Evolutionary conservation across 441 rosid species (phyloP).

Genomic region (Aleurites moluccanus): DNA sequence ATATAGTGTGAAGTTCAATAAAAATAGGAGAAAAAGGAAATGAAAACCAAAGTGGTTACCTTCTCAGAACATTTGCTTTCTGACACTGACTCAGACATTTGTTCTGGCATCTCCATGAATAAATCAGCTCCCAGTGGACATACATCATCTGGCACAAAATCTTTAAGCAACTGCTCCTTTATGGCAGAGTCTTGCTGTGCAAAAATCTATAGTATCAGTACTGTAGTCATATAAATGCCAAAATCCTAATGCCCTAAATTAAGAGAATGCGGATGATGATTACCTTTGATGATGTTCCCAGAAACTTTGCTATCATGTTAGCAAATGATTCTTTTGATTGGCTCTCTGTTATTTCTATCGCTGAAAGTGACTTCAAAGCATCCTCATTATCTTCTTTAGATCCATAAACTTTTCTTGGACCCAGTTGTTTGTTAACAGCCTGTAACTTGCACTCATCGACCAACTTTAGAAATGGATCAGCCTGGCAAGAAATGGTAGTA

Average conservation of each 20-base stretch:
- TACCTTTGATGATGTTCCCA: constrained; percentile 62
- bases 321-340: constrained; percentile 65
- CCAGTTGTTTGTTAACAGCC: constrained; percentile 41
- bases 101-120: constrained; percentile 49
- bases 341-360: constrained; percentile 46
- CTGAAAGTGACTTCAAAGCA: constrained; percentile 57
- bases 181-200: constrained; percentile 50
- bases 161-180: constrained; percentile 56
- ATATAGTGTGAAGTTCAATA: constrained; percentile 10
- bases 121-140: constrained; percentile 68
- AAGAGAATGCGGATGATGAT: constrained; percentile 17
- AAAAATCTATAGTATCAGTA: constrained; percentile 31
- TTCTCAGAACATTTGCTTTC: constrained; percentile 33
- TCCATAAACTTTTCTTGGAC: constrained; percentile 45
- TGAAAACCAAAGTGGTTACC: constrained; percentile 27
- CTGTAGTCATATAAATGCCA: constrained; percentile 10
- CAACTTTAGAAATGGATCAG: constrained; percentile 71
- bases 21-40: background rate
- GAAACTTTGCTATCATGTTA: constrained; percentile 55
- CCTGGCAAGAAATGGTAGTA: constrained; percentile 38
- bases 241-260: constrained; percentile 15
- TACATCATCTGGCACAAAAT: constrained; percentile 67
- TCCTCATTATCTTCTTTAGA: constrained; percentile 75
- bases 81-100: constrained; percentile 35
- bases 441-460: constrained; percentile 72